Conservation (phyloP, 306 rosid genomes). For the Begonia masoniana region DNA sequence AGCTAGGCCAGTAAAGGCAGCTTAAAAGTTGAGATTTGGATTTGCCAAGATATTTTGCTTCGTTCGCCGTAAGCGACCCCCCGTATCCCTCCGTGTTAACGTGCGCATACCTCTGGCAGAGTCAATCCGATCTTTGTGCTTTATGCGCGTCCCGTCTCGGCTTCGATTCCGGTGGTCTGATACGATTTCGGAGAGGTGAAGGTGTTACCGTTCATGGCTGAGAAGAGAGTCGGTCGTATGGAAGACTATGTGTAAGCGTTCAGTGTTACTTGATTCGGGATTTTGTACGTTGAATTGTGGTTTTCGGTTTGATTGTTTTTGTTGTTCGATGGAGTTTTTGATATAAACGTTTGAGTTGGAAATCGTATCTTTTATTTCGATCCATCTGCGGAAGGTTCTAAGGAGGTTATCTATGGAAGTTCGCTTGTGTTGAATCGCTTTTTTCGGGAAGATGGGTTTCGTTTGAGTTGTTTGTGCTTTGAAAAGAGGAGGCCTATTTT, state of each 20-base stretch:
- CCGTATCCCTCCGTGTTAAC: slow-evolving; percentile 14
- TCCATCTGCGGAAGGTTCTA: slow-evolving; percentile 1
- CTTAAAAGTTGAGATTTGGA: not conserved
- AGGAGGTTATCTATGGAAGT: slow-evolving; percentile 11
- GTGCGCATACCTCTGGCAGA: slow-evolving; percentile 21
- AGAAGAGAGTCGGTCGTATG: too few relatives aligned
- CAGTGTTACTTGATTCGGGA: not conserved
- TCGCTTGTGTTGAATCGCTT: slow-evolving; percentile 12
- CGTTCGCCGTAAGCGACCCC: not conserved
- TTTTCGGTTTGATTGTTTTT: slow-evolving; percentile 1
- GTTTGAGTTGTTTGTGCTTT: not conserved
- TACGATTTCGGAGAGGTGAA: not conserved
- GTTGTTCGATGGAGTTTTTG: slow-evolving; percentile 17
- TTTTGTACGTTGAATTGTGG: not conserved
- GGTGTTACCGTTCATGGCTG: not conserved
- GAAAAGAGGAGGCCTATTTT: not conserved
- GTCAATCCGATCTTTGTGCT: slow-evolving; percentile 1
- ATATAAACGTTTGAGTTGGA: slow-evolving; percentile 3
- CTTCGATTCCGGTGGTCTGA: not conserved
- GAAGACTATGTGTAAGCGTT: too few relatives aligned
- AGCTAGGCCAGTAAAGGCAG: not conserved
- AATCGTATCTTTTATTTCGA: slow-evolving; percentile 5
- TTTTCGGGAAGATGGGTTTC: not conserved
- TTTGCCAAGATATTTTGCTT: not conserved
- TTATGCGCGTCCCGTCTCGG: not conserved